Percentiles rank a stretch among this genome's conserved stretches.
These are phyloP conservation scores for Mentha longifolia DNA, from an alignment of 257 asterid species.

Conservation along the genomic window DNA sequence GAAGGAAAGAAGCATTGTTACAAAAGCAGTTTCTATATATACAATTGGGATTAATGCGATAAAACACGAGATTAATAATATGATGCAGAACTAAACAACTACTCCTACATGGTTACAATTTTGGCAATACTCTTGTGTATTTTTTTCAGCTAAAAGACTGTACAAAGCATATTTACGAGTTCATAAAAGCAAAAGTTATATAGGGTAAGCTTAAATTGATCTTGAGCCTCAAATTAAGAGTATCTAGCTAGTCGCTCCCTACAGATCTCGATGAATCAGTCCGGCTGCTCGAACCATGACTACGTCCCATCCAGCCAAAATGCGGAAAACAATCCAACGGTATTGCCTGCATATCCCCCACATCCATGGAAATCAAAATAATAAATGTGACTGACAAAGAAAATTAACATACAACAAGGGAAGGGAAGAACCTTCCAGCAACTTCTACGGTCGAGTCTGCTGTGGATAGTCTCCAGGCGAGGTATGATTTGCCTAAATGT, in stretches of 20 bases:
- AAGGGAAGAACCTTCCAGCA: slow-evolving; percentile 78
- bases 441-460: slow-evolving; percentile 62
- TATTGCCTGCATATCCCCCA: slow-evolving; percentile 48
- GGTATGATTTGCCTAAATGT: slow-evolving; percentile 85
- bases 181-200: not conserved
- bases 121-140: not conserved
- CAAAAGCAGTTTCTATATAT: not conserved
- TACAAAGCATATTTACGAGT: slow-evolving; percentile 7
- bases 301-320: slow-evolving; percentile 53
- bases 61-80: no score
- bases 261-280: slow-evolving; percentile 46
- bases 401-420: not conserved
- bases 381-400: not conserved
- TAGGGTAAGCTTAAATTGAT: not conserved
- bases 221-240: not conserved
- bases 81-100: not conserved
- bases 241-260: slow-evolving; percentile 28
- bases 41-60: no score
- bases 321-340: slow-evolving; percentile 70
- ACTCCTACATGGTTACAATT: not conserved
- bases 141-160: not conserved
- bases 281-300: slow-evolving; percentile 43
- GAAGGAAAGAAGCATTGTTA: slow-evolving; percentile 1
- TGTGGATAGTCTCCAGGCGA: slow-evolving; percentile 63
- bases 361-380: not conserved